phyloP scores from a whole-genome alignment of 768 basidiomycete genomes.

The Tulasnella sp. region DNA sequence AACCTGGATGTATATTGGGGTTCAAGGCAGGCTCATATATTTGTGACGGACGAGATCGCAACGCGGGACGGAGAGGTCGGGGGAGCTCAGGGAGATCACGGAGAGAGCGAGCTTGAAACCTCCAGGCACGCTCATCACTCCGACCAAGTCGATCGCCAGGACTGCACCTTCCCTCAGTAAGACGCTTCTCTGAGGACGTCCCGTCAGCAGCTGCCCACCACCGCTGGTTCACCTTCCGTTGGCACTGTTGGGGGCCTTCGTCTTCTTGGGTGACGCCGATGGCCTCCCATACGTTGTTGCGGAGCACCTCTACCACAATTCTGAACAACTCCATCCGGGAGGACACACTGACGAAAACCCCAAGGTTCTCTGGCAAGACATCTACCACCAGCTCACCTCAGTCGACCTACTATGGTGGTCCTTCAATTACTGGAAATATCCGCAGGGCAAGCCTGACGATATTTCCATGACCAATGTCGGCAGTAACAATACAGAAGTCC shows the following conservation, averaged over 20 bases:
- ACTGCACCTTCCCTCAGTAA: constrained; percentile 66
- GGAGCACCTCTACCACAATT: background rate
- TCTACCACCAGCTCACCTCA: constrained; percentile 65
- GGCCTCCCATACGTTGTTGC: constrained; percentile 9
- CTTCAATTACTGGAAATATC: constrained; percentile 29
- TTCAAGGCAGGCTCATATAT: no score
- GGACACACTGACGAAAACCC: constrained; percentile 88
- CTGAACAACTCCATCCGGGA: constrained; percentile 3
- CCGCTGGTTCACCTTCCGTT: constrained; percentile 87
- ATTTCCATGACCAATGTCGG: constrained; percentile 26
- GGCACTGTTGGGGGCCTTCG: constrained; percentile 44
- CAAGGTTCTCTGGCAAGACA: constrained; percentile 76
- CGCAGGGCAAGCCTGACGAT: constrained; percentile 55
- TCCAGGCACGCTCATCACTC: constrained; percentile 38
- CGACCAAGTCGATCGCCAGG: constrained; percentile 17
- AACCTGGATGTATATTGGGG: no score
- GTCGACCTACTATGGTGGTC: constrained; percentile 38
- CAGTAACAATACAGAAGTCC: constrained; percentile 12
- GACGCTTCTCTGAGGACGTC: constrained; percentile 60
- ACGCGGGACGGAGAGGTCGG: no score
- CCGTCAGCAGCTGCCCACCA: constrained; percentile 72
- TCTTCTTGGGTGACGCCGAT: constrained; percentile 29
- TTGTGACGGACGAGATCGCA: no score
- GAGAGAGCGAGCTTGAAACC: constrained; percentile 62
- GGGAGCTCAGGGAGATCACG: no score